Evolutionary conservation across 345 rosid species (phyloP).

Genomic region (Murraya koenigii): DNA sequence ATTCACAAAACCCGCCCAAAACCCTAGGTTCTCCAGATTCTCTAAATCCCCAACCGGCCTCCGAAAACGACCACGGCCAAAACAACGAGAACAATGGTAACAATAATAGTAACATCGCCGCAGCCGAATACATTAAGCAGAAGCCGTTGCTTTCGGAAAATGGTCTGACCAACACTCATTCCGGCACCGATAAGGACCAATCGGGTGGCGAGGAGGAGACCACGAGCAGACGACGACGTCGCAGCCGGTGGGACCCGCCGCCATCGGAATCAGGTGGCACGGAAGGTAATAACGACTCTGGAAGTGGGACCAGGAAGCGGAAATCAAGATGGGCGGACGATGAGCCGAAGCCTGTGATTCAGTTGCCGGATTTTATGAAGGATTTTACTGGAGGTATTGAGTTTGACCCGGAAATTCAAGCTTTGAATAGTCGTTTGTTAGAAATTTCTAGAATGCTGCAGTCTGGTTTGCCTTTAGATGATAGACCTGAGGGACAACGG

Average conservation of each 20-base stretch:
- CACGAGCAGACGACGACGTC: constrained; percentile 62
- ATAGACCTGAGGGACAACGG: constrained; percentile 87
- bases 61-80: constrained; percentile 5
- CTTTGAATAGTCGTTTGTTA: constrained; percentile 75
- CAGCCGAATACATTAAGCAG: constrained; percentile 19
- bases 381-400: constrained; percentile 91
- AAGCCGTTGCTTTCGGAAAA: constrained; percentile 57
- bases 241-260: constrained; percentile 93
- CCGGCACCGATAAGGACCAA: constrained; percentile 62
- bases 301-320: constrained; percentile 63
- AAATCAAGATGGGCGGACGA: constrained; percentile 95
- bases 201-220: constrained; percentile 95
- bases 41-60: not conserved
- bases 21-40: constrained; percentile 12
- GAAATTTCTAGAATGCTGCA: constrained; percentile 83
- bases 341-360: constrained; percentile 80
- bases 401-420: constrained; percentile 89
- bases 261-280: constrained; percentile 41
- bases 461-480: constrained; percentile 78
- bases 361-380: constrained; percentile 90
- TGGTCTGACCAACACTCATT: constrained; percentile 53
- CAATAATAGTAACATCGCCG: constrained; percentile 1
- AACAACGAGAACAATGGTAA: not conserved
- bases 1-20: constrained; percentile 21
- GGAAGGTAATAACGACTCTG: constrained; percentile 32